phyloP scores from a whole-genome alignment of 352 stramenopile species.

The Pythium coloratum region DNA sequence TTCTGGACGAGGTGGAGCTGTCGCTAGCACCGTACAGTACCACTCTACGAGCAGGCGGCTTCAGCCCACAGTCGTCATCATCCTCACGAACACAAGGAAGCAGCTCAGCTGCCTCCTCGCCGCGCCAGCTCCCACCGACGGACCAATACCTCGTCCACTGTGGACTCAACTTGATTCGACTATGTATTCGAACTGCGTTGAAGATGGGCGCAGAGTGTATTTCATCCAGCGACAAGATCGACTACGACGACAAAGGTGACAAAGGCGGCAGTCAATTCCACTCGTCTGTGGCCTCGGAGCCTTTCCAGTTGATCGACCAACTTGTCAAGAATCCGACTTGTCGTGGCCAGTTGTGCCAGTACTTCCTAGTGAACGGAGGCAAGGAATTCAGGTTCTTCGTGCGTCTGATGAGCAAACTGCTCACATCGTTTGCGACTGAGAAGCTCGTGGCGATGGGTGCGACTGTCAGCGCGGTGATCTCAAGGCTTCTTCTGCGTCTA shows the following conservation, averaged over 20 bases:
- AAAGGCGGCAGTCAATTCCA: constrained; percentile 20
- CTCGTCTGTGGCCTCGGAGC: constrained; percentile 35
- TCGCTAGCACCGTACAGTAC: constrained; percentile 38
- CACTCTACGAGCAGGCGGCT: constrained; percentile 37
- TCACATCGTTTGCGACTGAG: constrained; percentile 52
- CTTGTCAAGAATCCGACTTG: constrained; percentile 54
- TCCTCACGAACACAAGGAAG: neutral
- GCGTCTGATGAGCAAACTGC: constrained; percentile 61
- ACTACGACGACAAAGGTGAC: constrained; percentile 28
- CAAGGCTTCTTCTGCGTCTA: constrained; percentile 43
- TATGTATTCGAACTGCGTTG: constrained; percentile 57
- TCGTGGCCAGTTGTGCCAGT: constrained; percentile 47
- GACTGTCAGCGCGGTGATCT: constrained; percentile 40
- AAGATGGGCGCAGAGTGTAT: constrained; percentile 74
- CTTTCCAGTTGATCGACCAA: constrained; percentile 52
- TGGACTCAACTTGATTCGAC: constrained; percentile 53
- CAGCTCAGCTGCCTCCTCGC: neutral
- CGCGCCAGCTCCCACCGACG: constrained; percentile 9
- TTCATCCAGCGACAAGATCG: constrained; percentile 27
- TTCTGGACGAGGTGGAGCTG: constrained; percentile 13
- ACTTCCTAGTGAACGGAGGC: constrained; percentile 57
- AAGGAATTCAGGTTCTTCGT: constrained; percentile 75
- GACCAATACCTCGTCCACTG: constrained; percentile 66
- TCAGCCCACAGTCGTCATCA: constrained; percentile 17
- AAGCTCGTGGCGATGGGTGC: constrained; percentile 28